Evolutionary conservation across 108 stramenopile species (phyloP), one percentile per base, ranked within the genome.

Genomic region (Pseudonitzschia pungens): DNA sequence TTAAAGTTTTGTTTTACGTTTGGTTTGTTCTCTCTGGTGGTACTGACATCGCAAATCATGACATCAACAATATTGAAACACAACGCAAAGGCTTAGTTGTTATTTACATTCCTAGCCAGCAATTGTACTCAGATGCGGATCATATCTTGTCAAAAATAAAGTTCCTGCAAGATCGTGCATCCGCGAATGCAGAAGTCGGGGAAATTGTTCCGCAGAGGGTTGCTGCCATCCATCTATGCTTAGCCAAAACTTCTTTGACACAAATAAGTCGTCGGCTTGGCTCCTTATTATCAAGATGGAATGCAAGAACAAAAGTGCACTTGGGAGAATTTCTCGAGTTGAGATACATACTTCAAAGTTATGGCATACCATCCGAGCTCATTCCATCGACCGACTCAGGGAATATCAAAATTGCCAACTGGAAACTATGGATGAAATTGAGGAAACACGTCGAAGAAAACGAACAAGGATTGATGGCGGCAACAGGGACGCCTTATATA

Each of bases 291-390:
- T 15, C 8, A 33, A 4, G 3, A 33, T 62, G 60, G 60, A 31
- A 33, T 15, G 32, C 60, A 40, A 36, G 60, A 62, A 62, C 60
- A 9, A 62, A 40, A 62, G 6, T 62, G 4, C 60, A 62, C 29
- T 40, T 62, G 4, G 60, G 60, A 0, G 15, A 62, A 40, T 33
- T 9, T 33, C 0, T 62, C n/a, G 60, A 62, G 36, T 9, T 62
- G 28, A 24, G 33, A 62, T 62, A 62, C 14, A 3, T 14, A 18
- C 36, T 62, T 40, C 60, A 62, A 4, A 3, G 20, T 14, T 62
- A 20, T 62, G 60, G 60, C 20, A 62, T 77, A 22, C 77, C 70
- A 1, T 21, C n/a, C 44, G 66, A 67, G 11, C 66, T 67, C 15
- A 44, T 67, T 5, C 66, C 66, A 11, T 50, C 27, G 4, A 67